Conservation (phyloP, 176 grass and related monocot genomes). For the Thinopyrum elongatum region DNA sequence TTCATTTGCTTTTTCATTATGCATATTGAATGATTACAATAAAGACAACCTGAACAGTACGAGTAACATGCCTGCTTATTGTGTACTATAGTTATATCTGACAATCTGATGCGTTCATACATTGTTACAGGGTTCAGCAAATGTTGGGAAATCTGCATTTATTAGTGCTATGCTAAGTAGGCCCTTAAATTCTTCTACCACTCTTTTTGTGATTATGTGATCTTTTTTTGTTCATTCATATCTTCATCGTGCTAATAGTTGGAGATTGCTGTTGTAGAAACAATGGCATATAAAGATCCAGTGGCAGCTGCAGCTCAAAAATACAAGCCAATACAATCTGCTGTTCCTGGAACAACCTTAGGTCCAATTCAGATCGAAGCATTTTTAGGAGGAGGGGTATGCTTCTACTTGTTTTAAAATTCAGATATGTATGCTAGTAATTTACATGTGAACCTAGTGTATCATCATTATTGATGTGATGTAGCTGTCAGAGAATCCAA, state of each 20-base stretch:
- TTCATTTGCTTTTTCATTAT: neutral
- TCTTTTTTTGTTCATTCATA: neutral
- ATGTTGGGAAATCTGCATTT: slow-evolving; percentile 99
- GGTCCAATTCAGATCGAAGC: slow-evolving; percentile 96
- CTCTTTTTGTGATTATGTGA: neutral
- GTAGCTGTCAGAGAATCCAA: neutral
- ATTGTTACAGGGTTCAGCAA: slow-evolving; percentile 74
- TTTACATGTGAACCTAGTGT: neutral
- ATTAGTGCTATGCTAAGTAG: slow-evolving; percentile 91
- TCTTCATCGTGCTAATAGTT: slow-evolving; percentile 15
- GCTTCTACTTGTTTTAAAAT: slow-evolving; percentile 17
- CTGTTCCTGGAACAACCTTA: slow-evolving; percentile 95
- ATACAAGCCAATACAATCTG: slow-evolving; percentile 94
- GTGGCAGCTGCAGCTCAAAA: slow-evolving; percentile 94
- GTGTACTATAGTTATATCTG: neutral
- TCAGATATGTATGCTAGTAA: neutral
- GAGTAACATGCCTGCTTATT: neutral
- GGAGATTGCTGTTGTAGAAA: slow-evolving; percentile 37
- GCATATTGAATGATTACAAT: neutral
- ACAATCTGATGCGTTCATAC: neutral
- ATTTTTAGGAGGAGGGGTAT: slow-evolving; percentile 79
- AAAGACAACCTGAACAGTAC: neutral
- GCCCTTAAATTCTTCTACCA: neutral
- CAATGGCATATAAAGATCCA: slow-evolving; percentile 86
- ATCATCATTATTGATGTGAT: neutral